Conservation (phyloP, 1,284 basidiomycete genomes). For the Pseudozyma sp. region DNA sequence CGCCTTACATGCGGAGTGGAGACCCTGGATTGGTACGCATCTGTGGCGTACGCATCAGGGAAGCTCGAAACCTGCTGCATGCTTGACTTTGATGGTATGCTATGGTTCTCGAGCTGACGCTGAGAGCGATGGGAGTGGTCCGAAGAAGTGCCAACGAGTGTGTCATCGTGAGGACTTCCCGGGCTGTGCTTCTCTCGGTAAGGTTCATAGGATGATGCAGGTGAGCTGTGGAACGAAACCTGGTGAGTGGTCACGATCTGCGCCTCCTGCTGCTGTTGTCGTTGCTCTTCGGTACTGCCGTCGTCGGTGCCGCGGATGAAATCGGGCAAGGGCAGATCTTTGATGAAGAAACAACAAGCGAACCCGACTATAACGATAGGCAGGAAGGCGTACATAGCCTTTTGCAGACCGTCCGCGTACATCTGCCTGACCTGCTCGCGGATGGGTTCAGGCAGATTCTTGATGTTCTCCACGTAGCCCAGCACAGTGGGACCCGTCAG, state of each 20-base stretch:
- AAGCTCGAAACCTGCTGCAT: neutral
- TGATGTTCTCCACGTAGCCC: constrained; percentile 45
- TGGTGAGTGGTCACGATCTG: neutral
- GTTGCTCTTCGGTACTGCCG: neutral
- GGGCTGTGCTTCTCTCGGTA: neutral
- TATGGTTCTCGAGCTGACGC: neutral
- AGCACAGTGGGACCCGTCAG: constrained; percentile 46
- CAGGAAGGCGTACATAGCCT: constrained; percentile 39
- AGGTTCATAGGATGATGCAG: constrained; percentile 1
- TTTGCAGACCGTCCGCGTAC: constrained; percentile 49
- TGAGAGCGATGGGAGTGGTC: constrained; percentile 4
- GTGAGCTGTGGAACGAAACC: neutral
- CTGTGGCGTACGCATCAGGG: constrained; percentile 25
- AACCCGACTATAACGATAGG: constrained; percentile 47
- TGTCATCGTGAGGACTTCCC: constrained; percentile 18
- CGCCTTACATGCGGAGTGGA: neutral
- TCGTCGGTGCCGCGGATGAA: constrained; percentile 23
- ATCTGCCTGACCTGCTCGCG: constrained; percentile 30
- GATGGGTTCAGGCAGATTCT: constrained; percentile 33
- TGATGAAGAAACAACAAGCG: constrained; percentile 42
- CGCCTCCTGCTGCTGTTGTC: constrained; percentile 1
- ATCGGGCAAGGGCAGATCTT: constrained; percentile 53
- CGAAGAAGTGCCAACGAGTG: constrained; percentile 13
- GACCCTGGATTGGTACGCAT: constrained; percentile 5
- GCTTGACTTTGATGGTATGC: constrained; percentile 1